These are phyloP conservation scores for Fusarium sp. DNA, from an alignment of 2,329 filamentous ascomycete species.

Conservation along the genomic window DNA sequence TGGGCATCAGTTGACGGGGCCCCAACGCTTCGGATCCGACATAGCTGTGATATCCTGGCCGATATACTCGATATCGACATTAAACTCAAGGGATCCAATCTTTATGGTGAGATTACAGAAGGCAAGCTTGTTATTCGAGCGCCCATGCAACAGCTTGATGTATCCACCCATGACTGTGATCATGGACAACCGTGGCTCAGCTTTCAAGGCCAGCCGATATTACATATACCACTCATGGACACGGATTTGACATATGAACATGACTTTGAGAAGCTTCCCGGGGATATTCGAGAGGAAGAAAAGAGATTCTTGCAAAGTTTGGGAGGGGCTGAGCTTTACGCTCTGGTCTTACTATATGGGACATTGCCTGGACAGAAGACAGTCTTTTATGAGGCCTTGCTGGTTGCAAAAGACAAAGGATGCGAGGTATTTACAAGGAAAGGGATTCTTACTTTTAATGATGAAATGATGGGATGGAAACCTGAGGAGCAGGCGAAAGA, in stretches of 20 bases:
- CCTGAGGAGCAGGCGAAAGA: not conserved
- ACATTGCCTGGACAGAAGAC: not conserved
- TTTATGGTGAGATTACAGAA: not conserved
- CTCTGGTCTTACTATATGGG: not conserved
- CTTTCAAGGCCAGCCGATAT: too few species aligned
- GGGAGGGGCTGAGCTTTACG: not conserved
- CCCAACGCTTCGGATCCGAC: not conserved
- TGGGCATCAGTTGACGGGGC: constrained; percentile 4
- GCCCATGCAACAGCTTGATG: not conserved
- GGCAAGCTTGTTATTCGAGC: not conserved
- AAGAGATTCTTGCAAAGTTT: not conserved
- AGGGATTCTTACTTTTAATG: not conserved
- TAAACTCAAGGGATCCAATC: not conserved
- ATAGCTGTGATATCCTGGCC: not conserved
- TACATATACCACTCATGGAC: too few species aligned
- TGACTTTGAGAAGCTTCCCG: not conserved
- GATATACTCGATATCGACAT: not conserved
- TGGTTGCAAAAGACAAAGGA: not conserved
- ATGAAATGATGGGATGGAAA: not conserved
- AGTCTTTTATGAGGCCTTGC: not conserved
- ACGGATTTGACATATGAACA: not conserved
- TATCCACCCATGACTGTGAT: not conserved
- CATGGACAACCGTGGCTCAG: not conserved
- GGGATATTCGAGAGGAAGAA: constrained; percentile 1
- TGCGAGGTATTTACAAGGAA: not conserved